Conservation (phyloP, 2,329 filamentous ascomycete genomes). For the Cryphonectria parasitica region DNA sequence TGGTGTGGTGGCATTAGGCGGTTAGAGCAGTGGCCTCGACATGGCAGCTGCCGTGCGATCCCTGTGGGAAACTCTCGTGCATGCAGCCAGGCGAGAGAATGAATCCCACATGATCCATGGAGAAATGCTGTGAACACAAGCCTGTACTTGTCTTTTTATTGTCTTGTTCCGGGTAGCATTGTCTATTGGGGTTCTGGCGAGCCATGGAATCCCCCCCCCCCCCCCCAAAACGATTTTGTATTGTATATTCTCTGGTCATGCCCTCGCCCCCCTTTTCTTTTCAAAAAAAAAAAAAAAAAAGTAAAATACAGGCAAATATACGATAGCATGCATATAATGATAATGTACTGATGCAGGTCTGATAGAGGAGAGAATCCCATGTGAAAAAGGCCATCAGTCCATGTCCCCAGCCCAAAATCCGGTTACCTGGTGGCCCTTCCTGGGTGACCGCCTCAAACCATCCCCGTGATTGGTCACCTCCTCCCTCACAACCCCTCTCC, state of each 20-base stretch:
- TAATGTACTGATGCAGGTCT: background rate
- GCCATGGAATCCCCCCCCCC: background rate
- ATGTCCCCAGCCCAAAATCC: background rate
- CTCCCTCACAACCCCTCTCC: background rate
- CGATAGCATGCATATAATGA: too few relatives aligned
- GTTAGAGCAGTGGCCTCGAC: background rate
- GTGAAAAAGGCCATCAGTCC: background rate
- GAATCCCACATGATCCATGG: background rate
- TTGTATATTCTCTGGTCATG: too few relatives aligned
- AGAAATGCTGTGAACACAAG: background rate
- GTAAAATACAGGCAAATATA: too few relatives aligned
- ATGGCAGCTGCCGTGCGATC: slow-evolving; percentile 8
- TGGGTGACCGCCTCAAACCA: background rate
- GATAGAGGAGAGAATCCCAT: background rate
- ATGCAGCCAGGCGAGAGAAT: slow-evolving; percentile 9
- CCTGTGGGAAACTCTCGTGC: background rate
- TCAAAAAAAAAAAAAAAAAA: too few relatives aligned
- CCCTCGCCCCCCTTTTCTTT: too few relatives aligned
- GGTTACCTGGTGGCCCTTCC: background rate
- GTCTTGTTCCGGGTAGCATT: background rate
- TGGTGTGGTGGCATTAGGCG: background rate
- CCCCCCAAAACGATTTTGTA: too few relatives aligned
- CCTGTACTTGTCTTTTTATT: slow-evolving; percentile 5
- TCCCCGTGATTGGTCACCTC: background rate
- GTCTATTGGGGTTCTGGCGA: background rate